Percentiles rank a stretch among this genome's conserved stretches.
These are phyloP conservation scores for Solanum boliviense DNA, from an alignment of 257 asterid genomes.

Conservation along the genomic window DNA sequence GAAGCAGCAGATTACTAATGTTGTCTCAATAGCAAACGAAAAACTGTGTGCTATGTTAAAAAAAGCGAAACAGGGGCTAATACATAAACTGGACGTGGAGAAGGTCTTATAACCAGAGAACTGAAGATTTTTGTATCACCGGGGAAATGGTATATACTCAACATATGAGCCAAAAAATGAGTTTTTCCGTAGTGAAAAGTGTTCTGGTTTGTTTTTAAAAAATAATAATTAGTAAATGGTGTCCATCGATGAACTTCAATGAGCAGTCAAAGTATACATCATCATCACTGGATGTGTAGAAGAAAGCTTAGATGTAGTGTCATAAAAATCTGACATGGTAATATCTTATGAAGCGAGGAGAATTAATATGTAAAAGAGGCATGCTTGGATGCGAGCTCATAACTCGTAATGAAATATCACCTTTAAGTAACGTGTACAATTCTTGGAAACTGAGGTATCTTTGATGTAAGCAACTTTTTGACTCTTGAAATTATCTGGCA, in stretches of 20 bases:
- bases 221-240: not conserved
- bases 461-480: slow-evolving; percentile 48
- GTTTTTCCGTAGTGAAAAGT: not conserved
- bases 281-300: not conserved
- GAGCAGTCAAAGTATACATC: not conserved
- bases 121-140: not conserved
- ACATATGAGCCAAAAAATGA: not conserved
- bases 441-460: slow-evolving; percentile 48
- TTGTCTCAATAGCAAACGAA: not conserved
- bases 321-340: not conserved
- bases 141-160: not conserved
- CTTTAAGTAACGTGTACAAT: slow-evolving; percentile 48
- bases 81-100: not conserved
- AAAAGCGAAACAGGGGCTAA: not conserved
- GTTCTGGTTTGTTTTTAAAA: not conserved
- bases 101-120: not conserved
- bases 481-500: slow-evolving; percentile 38
- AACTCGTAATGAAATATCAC: slow-evolving; percentile 11
- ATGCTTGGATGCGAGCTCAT: not conserved
- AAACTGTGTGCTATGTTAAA: not conserved
- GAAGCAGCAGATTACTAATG: not conserved
- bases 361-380: not conserved
- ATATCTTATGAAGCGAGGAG: not conserved
- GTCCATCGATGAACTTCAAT: not conserved
- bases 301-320: not conserved